A percentile compares a stretch with the other conserved stretches of the same genome.
phyloP scores from a whole-genome alignment of 164 flowering plant genomes.

The Paratinospora sagittata region DNA sequence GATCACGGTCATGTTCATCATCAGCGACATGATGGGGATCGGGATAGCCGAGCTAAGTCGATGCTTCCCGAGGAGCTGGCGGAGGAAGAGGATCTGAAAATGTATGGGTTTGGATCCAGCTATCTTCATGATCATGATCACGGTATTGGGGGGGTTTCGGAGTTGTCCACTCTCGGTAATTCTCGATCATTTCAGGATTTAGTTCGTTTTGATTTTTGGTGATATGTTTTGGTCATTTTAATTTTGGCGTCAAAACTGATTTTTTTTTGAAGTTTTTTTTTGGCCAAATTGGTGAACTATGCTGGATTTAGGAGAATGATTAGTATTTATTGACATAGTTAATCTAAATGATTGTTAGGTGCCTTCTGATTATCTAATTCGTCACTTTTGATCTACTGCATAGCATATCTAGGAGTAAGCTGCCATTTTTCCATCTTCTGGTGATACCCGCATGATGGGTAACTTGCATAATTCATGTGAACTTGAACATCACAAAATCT shows the following conservation, averaged over 20 bases:
- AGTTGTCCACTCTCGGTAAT: constrained; percentile 53
- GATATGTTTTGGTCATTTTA: not conserved
- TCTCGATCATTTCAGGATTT: not conserved
- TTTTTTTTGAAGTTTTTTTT: not conserved
- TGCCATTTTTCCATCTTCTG: not conserved
- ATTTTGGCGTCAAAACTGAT: not conserved
- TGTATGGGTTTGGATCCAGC: constrained; percentile 39
- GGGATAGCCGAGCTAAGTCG: constrained; percentile 6
- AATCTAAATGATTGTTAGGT: not conserved
- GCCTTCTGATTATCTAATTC: not conserved
- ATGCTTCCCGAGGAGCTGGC: constrained; percentile 83
- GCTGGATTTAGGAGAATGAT: not conserved
- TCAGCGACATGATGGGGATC: constrained; percentile 18
- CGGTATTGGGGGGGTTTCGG: constrained; percentile 14
- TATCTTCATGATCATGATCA: constrained; percentile 28
- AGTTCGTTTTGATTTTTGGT: not conserved
- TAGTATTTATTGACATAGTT: not conserved
- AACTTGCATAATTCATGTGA: not conserved
- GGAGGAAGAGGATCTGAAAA: constrained; percentile 77
- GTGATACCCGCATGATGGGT: not conserved
- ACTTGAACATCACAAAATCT: not conserved
- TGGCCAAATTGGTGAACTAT: not conserved
- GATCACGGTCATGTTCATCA: constrained; percentile 18
- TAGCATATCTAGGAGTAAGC: not conserved
- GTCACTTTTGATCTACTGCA: not conserved